phyloP scores from a whole-genome alignment of 805 yeast species.

The Teunomyces stri region DNA sequence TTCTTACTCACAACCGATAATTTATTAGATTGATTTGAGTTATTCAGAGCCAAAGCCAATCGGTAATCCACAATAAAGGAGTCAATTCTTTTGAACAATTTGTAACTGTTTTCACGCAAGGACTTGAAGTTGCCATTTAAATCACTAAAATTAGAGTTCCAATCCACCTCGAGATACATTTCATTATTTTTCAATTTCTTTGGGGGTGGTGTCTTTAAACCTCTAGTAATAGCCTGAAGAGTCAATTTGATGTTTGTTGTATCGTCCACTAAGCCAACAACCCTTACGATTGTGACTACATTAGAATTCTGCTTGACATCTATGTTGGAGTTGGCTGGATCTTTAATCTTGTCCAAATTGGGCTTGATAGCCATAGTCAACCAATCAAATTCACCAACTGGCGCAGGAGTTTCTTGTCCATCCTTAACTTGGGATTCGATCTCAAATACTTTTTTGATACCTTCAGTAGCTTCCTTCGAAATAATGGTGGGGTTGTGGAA shows the following conservation, averaged over 20 bases:
- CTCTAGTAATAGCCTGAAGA: constrained; percentile 51
- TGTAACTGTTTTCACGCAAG: constrained; percentile 17
- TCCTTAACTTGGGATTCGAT: constrained; percentile 5
- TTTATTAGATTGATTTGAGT: constrained; percentile 9
- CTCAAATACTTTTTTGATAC: constrained; percentile 23
- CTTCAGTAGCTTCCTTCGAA: constrained; percentile 31
- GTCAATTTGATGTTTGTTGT: constrained; percentile 44
- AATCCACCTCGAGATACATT: constrained; percentile 23
- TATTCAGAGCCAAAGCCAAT: constrained; percentile 22
- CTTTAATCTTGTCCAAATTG: constrained; percentile 29
- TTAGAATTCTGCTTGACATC: constrained; percentile 8
- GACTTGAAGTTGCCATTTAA: constrained; percentile 15
- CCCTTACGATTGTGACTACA: constrained; percentile 44
- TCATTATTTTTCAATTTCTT: constrained; percentile 21
- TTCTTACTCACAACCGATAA: background rate
- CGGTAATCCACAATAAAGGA: constrained; percentile 37
- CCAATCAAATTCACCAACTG: constrained; percentile 31
- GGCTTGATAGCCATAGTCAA: constrained; percentile 36
- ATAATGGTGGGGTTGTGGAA: constrained; percentile 17
- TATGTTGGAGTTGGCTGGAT: constrained; percentile 12
- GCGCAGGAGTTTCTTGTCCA: background rate
- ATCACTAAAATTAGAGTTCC: constrained; percentile 18
- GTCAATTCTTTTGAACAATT: constrained; percentile 37
- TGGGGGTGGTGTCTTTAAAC: constrained; percentile 1
- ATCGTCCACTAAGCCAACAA: constrained; percentile 47